Conservation (phyloP, 352 stramenopile genomes). For the Phytophthora chlamydospora region DNA sequence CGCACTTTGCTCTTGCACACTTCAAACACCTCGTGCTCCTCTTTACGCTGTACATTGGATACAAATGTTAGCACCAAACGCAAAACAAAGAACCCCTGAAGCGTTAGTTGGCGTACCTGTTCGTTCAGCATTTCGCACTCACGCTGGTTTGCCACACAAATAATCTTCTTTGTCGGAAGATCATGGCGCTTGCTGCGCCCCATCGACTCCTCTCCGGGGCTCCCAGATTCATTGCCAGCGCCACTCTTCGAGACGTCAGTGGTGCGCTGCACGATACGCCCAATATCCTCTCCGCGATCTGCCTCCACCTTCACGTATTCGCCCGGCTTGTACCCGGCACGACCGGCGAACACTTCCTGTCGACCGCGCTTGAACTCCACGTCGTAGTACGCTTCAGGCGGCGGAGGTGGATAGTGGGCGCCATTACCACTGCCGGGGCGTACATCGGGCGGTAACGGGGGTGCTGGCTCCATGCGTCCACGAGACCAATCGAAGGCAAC, state of each 20-base stretch:
- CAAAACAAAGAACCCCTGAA: background rate
- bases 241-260: constrained; percentile 84
- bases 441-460: constrained; percentile 69
- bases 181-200: constrained; percentile 70
- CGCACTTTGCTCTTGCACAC: constrained; percentile 96
- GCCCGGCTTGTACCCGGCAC: constrained; percentile 88
- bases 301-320: constrained; percentile 98
- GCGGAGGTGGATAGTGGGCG: constrained; percentile 56
- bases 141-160: constrained; percentile 91
- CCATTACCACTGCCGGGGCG: constrained; percentile 30
- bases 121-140: constrained; percentile 93
- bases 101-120: constrained; percentile 51
- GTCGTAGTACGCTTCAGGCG: constrained; percentile 90
- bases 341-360: constrained; percentile 90
- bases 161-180: constrained; percentile 91
- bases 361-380: constrained; percentile 96
- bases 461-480: constrained; percentile 40
- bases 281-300: constrained; percentile 97
- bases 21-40: constrained; percentile 96
- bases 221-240: constrained; percentile 35
- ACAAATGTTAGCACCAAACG: constrained; percentile 5
- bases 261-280: constrained; percentile 91
- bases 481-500: constrained; percentile 75
- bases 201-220: constrained; percentile 47
- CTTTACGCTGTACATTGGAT: constrained; percentile 67